Evolutionary conservation across 2,329 filamentous ascomycete species (phyloP).

Genomic region (Didymella lethalis): DNA sequence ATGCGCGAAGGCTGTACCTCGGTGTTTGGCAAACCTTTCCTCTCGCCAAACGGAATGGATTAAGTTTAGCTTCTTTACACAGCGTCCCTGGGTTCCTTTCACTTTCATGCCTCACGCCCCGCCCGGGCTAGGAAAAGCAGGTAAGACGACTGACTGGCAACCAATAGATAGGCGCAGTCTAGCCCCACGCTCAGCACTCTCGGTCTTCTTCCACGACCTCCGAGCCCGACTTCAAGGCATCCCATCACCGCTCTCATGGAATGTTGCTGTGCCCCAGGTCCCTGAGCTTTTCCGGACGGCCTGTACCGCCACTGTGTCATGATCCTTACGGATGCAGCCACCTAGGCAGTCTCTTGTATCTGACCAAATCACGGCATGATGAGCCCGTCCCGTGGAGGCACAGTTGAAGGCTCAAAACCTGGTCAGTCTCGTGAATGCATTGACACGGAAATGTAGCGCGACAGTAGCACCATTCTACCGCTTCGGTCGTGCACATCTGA

Average conservation of each 20-base stretch:
- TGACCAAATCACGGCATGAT: conserved; percentile 33
- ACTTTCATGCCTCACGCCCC: conserved; percentile 22
- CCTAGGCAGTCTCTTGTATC: conserved; percentile 26
- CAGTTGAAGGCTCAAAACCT: conserved; percentile 9
- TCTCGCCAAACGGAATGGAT: conserved; percentile 25
- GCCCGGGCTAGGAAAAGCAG: conserved; percentile 33
- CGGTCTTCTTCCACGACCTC: conserved; percentile 18
- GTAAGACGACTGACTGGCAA: conserved; percentile 31
- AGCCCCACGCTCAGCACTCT: conserved; percentile 19
- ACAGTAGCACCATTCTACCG: conserved; percentile 7
- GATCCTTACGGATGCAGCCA: conserved; percentile 39
- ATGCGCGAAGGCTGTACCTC: conserved; percentile 18
- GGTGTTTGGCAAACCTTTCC: conserved; percentile 9
- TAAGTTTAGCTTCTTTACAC: conserved; percentile 41
- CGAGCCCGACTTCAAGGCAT: conserved; percentile 37
- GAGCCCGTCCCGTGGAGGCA: conserved; percentile 9
- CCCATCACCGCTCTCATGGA: conserved; percentile 37
- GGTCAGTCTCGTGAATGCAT: conserved; percentile 13
- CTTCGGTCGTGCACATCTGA: conserved; percentile 9
- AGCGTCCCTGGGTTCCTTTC: conserved; percentile 19
- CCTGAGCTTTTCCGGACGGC: conserved; percentile 17
- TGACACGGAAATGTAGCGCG: conserved; percentile 15
- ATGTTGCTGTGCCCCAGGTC: conserved; percentile 34
- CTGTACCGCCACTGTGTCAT: conserved; percentile 40
- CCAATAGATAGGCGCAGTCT: conserved; percentile 4